Base-by-base conservation (phyloP, 352 stramenopile species). In the Pilasporangium apinafurcum region DNA sequence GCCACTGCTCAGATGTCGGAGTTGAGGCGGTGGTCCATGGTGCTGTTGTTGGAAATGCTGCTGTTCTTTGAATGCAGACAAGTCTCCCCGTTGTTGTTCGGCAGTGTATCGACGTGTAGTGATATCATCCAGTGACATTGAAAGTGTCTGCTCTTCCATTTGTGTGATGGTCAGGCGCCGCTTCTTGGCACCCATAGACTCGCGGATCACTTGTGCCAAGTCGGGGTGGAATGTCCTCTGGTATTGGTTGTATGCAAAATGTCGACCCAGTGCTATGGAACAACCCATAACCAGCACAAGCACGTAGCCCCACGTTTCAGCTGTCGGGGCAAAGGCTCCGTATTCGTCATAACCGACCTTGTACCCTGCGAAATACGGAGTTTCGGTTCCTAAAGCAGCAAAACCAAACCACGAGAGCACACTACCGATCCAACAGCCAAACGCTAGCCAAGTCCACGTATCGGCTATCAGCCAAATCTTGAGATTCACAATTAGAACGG, bases 401-500 rank as follows among this genome's bases (percentile, higher is more conserved):
- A 89, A 80, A 7, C 33, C 45, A 28, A 89, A 91, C 79, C 79
- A 89, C 1, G 71, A 69, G 22, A 83, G 53, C 25, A 92, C 71
- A 40, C 79, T 92, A 24, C 59, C 53, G 3, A 77, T 44, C 68
- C 73, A 89, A 25, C 77, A 73, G 1, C 54, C 50, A 12, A 80
- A 59, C 18, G 72, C 75, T 20, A 92, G 29, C 32, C 62, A 37
- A n/a, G 75, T 88, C 79, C 79, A 92, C 12, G 68, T 85, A 41
- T 86, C 76, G 1, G 76, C 71, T 54, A 92, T 85, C 47, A 92
- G 73, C 55, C 71, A 86, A 18, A 91, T 83, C 79, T 98, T 98
- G 44, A 96, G 68, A 51, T 97, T 98, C 24, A 98, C 81, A 27
- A 97, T 80, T 47, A 98, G 65, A 14, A 99, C 82, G 0, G 96